Evolutionary conservation across 1,139 yeast species (phyloP), one percentile per base, ranked within the genome.

Genomic region (Suhomyces choctaworum): DNA sequence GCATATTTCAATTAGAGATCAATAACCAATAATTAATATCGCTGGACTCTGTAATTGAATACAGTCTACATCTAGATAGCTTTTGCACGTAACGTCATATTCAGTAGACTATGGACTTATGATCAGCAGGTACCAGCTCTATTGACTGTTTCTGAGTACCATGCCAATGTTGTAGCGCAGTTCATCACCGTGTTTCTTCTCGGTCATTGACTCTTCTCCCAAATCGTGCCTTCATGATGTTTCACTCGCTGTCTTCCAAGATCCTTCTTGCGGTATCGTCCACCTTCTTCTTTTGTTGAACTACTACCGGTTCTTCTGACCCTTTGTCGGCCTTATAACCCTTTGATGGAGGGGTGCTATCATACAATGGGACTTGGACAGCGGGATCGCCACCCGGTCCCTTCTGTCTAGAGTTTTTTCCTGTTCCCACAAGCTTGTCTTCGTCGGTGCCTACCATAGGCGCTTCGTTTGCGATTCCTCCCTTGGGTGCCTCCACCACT

Each of bases 391-490:
- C n/a, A n/a, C n/a, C n/a, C n/a, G n/a, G n/a, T 4, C 21, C 31
- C 21, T 32, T 38, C n/a, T 24, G 22, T 34, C 42, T 47, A 25
- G 45, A 36, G 25, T 46, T 50, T 40, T 48, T 54, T 11, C 56
- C 58, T 5, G 51, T 54, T 2, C 56, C 51, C 21, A 65, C 54
- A 15, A 65, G 52, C 32, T 51, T 45, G 20, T 62, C 72, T 39
- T 64, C 71, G 47, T 69, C 69, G 37, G 58, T 66, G 5, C 75
- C 76, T 2, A 70, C 76, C 2, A 68, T 43, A 9, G 71, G 67
- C 1, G 68, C 76, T 44, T 70, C 76, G 47, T 70, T 70, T 25
- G 75, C 76, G 34, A 69, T 58, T 2, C 76, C 76, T 3, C 76
- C 76, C 47, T 66, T 70, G n/a, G 76, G 76, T 4, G 76, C 76